A percentile compares a stretch with the other conserved stretches of the same genome.
Evolutionary conservation across 2,329 filamentous ascomycete genomes (phyloP).

Genomic region (Pyrenophora tritici-repentis): DNA sequence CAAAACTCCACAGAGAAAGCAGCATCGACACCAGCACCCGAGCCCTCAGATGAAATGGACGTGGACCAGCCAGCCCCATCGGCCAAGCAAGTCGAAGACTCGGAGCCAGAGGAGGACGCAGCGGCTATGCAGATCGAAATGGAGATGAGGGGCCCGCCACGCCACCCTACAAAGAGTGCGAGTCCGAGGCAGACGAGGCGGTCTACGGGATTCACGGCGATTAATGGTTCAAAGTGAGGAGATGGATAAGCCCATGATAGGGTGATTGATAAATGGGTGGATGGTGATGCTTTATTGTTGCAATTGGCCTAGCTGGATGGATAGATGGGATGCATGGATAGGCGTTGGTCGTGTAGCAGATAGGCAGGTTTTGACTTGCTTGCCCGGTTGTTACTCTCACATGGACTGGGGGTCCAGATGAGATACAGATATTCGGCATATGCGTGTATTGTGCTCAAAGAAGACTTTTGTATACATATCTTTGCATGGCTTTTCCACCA

Average conservation of each 20-base stretch:
- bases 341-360: too few relatives aligned
- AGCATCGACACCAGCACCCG: not conserved
- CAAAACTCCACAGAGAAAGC: too few relatives aligned
- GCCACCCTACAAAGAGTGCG: constrained; percentile 1
- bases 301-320: too few relatives aligned
- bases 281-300: too few relatives aligned
- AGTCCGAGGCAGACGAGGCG: constrained; percentile 19
- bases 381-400: too few relatives aligned
- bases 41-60: constrained; percentile 16
- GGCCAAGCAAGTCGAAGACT: constrained; percentile 18
- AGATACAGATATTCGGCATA: too few relatives aligned
- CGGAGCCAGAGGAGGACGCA: constrained; percentile 35
- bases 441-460: too few relatives aligned
- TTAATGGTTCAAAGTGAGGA: constrained; percentile 33
- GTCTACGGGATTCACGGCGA: constrained; percentile 40
- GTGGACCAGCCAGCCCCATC: constrained; percentile 12
- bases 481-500: too few relatives aligned
- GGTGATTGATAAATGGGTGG: not conserved
- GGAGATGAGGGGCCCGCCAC: constrained; percentile 44
- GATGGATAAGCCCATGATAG: not conserved
- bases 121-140: constrained; percentile 48
- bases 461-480: too few relatives aligned
- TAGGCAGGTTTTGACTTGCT: not conserved
- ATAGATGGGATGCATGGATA: too few relatives aligned
- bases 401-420: too few relatives aligned